A percentile compares a stretch with the other conserved stretches of the same genome.
These are phyloP conservation scores for Medicago ruthenica DNA, from an alignment of 306 rosid species.

Conservation along the genomic window DNA sequence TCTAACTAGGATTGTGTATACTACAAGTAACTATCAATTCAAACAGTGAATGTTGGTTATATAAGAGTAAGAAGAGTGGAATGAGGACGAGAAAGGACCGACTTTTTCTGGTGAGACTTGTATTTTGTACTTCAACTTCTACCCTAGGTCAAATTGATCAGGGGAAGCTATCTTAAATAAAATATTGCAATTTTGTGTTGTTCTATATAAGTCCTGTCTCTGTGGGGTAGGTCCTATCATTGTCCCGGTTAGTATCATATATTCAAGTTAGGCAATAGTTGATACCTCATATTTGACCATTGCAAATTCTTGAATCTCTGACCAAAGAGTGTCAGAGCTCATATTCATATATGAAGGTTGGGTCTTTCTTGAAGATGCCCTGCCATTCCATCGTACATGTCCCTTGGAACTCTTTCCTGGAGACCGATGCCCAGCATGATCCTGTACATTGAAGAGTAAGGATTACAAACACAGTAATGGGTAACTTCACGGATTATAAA, in stretches of 20 bases:
- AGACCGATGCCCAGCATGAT: slow-evolving; percentile 68
- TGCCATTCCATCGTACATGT: slow-evolving; percentile 76
- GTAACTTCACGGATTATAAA: not conserved
- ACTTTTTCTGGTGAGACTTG: not conserved
- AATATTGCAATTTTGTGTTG: not conserved
- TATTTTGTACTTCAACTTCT: not conserved
- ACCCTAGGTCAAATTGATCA: not conserved
- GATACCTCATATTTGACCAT: slow-evolving; percentile 84
- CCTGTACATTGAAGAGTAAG: slow-evolving; percentile 57
- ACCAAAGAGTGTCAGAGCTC: slow-evolving; percentile 88
- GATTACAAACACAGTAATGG: slow-evolving; percentile 3
- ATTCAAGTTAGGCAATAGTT: slow-evolving; percentile 24
- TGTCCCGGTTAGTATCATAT: slow-evolving; percentile 8
- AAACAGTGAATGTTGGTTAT: not conserved
- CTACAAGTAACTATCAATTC: not conserved
- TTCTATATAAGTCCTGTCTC: not conserved
- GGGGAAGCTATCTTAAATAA: not conserved
- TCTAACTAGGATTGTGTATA: not conserved
- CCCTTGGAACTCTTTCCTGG: slow-evolving; percentile 77
- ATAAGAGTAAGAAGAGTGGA: not conserved
- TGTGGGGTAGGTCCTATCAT: not conserved
- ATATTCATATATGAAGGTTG: slow-evolving; percentile 67
- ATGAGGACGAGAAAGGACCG: not conserved
- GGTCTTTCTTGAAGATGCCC: slow-evolving; percentile 62
- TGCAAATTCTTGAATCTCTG: slow-evolving; percentile 80